Percentiles rank a stretch among this genome's conserved stretches.
These are phyloP conservation scores for Ogataea polymorpha DNA, from an alignment of 805 yeast genomes.

Conservation along the genomic window DNA sequence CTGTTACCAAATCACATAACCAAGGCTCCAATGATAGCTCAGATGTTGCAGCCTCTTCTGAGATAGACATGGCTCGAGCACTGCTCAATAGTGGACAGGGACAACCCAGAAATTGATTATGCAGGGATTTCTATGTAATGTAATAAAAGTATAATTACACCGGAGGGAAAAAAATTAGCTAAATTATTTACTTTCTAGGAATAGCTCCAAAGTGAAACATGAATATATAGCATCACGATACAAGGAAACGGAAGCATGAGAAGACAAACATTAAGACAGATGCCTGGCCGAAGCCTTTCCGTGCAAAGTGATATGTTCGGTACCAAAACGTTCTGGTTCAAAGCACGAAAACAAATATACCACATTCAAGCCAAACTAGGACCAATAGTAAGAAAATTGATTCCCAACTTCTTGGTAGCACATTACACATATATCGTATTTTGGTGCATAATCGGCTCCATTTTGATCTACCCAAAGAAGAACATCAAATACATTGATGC, in stretches of 20 bases:
- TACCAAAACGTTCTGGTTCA: conserved; percentile 29
- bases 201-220: not conserved
- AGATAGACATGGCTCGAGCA: conserved; percentile 16
- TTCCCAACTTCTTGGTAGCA: conserved; percentile 59
- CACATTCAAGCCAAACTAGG: conserved; percentile 34
- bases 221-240: not conserved
- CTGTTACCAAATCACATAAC: conserved; percentile 1
- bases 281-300: conserved; percentile 1
- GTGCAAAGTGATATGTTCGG: conserved; percentile 8
- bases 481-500: conserved; percentile 73
- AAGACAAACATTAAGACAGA: not conserved
- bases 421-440: conserved; percentile 70
- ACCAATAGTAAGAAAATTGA: conserved; percentile 39
- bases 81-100: conserved; percentile 7
- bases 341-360: conserved; percentile 37
- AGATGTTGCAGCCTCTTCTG: conserved; percentile 4
- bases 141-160: too few relatives aligned
- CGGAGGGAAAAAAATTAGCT: not conserved
- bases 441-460: conserved; percentile 63
- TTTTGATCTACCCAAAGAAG: conserved; percentile 72
- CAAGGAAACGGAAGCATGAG: too few relatives aligned
- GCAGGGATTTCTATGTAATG: too few relatives aligned
- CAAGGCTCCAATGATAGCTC: not conserved
- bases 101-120: not conserved
- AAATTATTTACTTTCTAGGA: not conserved